Base-by-base conservation (phyloP, 2,329 filamentous ascomycete species). In the Pseudocercospora ulei region DNA sequence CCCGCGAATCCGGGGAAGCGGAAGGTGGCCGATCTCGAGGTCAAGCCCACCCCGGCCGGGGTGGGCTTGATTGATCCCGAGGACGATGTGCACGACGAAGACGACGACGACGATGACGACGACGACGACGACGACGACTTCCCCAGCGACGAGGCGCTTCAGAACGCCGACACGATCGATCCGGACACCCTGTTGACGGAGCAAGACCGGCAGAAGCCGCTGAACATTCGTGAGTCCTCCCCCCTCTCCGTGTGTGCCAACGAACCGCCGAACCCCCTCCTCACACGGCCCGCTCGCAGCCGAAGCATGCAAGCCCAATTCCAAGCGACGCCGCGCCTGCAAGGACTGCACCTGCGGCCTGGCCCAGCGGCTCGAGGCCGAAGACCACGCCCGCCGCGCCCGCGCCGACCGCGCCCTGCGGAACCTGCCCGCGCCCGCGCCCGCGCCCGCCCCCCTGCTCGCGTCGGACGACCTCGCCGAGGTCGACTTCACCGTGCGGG, bases 331-430 rank as follows among this genome's bases (percentile, higher is more conserved):
- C 39, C 79, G 87, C 46, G 86, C 90, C 41, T 98, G 90, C 71
- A 96, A 98, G 66, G 90, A 98, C 68, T 98, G 90, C 69, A 88
- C 83, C 5, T 98, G 90, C 59, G 90, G 90, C 35, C 76, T 98
- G 16, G 85, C 87, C 14, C 76, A 90, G 60, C 77, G 80, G 45
- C 65, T 96, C 35, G 82, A 85, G 53, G 80, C 79, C n/a, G 85
- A 96, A 67, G 90, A 96, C 62, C 70, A 69, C 27, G 71, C 71
- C 5, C 78, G 76, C 55, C 73, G 84, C 40, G 65, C 67, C 5
- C 66, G 71, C 13, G 81, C 82, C 19, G 80, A 85, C 55, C 65
- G 67, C 30, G 56, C 54, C 31, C 48, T 54, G 16, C 75, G 78
- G 56, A 70, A 76, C 12, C 67, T 85, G 6, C 53, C 50, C 29